Conservation (phyloP, 1,284 basidiomycete species). For the Pseudozyma hubeiensis region DNA sequence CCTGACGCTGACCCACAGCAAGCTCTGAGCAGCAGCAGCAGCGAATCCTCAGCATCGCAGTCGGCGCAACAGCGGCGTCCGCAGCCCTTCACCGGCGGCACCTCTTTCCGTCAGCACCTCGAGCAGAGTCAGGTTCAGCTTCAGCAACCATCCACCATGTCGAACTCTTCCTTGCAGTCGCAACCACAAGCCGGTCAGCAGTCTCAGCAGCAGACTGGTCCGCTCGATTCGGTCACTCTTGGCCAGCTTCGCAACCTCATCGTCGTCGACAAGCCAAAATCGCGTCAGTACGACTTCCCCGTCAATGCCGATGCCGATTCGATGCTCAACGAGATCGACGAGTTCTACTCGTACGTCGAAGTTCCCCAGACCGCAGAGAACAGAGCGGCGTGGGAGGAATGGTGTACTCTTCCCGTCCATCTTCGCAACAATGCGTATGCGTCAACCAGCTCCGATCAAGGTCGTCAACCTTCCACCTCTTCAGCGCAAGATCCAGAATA, state of each 20-base stretch:
- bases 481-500: conserved; percentile 29
- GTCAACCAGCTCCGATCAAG: conserved; percentile 17
- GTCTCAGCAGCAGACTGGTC: conserved; percentile 30
- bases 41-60: neutral
- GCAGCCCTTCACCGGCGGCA: conserved; percentile 18
- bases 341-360: conserved; percentile 98
- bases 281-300: conserved; percentile 57
- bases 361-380: conserved; percentile 90
- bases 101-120: conserved; percentile 37
- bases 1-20: neutral
- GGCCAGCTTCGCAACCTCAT: conserved; percentile 57
- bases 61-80: conserved; percentile 11
- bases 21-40: conserved; percentile 4
- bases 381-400: conserved; percentile 83
- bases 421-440: conserved; percentile 33
- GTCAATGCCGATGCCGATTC: conserved; percentile 82
- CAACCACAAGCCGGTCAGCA: conserved; percentile 21
- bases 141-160: conserved; percentile 23
- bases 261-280: conserved; percentile 46
- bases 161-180: conserved; percentile 17
- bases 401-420: conserved; percentile 49
- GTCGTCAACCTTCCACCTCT: conserved; percentile 14
- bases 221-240: conserved; percentile 54
- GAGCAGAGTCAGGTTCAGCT: conserved; percentile 31
- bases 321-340: conserved; percentile 93